A percentile compares a stretch with the other conserved stretches of the same genome.
Conservation (phyloP, 2,329 filamentous ascomycete species). For the Venturia aucupariae region DNA sequence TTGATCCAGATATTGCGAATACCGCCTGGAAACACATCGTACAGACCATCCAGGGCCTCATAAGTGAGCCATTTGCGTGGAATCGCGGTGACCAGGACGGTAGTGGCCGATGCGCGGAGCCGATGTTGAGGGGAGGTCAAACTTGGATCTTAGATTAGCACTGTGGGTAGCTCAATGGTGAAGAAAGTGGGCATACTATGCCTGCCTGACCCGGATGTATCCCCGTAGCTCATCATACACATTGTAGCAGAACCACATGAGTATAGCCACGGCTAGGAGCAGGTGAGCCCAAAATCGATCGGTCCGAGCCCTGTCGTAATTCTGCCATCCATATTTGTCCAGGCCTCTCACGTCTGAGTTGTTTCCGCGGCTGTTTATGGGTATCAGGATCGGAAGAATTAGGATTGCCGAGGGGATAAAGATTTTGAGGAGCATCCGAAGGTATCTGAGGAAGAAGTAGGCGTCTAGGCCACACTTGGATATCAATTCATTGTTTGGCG, state of each 20-base stretch:
- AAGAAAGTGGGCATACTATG: constrained; percentile 44
- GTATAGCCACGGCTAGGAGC: constrained; percentile 64
- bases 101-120: constrained; percentile 86
- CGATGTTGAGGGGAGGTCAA: constrained; percentile 92
- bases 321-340: constrained; percentile 80
- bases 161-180: not conserved
- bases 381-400: constrained; percentile 76
- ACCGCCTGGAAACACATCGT: constrained; percentile 92
- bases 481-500: constrained; percentile 74
- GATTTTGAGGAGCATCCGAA: constrained; percentile 77
- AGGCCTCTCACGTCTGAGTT: constrained; percentile 38
- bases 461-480: constrained; percentile 92
- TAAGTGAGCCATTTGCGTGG: constrained; percentile 83
- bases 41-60: constrained; percentile 71
- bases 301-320: constrained; percentile 59
- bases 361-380: constrained; percentile 65
- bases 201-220: constrained; percentile 88
- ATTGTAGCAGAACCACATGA: constrained; percentile 77
- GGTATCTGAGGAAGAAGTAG: constrained; percentile 93
- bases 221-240: constrained; percentile 78
- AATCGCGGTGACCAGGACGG: constrained; percentile 84
- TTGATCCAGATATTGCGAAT: constrained; percentile 97
- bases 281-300: constrained; percentile 76
- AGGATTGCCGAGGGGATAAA: constrained; percentile 74
- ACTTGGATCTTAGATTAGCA: not conserved